Evolutionary conservation across 176 grass and related monocot species (phyloP), one percentile per base, ranked within the genome.

Genomic region (Puya raimondii): DNA sequence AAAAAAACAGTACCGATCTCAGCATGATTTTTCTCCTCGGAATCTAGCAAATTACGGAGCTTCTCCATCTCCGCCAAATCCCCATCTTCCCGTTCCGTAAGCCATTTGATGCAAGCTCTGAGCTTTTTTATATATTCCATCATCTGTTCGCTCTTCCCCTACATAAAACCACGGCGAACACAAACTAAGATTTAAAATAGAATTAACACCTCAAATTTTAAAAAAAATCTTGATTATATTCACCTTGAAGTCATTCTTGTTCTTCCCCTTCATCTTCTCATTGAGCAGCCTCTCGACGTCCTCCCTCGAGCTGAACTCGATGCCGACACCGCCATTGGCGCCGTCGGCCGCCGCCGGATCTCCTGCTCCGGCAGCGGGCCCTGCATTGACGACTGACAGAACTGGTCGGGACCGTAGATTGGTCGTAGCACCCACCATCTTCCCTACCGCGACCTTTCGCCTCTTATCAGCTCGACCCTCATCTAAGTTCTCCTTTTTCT

Each of bases 181-280:
- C 49, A 47, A 49, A 52, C 48, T 50, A 2, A 67, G 16, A 67
- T 2, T n/a, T 4, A 67, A 67, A 42, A 67, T 5, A 3, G 4
- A 42, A 49, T n/a, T 33, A 67, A 67, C 42, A 21, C 29, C 13
- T 9, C 3, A 33, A 16, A 42, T 33, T 68, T 33, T 68, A 13
- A 9, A 12, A 0, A 49, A 16, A 29, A 15, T 10, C 11, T 68
- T 14, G 3, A 50, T 5, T 21, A 49, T 14, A 5, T 53, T 59
- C 7, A 91, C 89, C 82, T 88, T 91, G 85, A 15, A 91, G 67
- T 91, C 88, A 70, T 79, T 85, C 81, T 87, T 91, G 69, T 80
- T 85, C 79, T 85, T 91, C 15, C 89, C 82, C 76, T 91, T 91
- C 82, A 91, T 91, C 79, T 91, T 91, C 85, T 91, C 89, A 22